Evolutionary conservation across 2,329 filamentous ascomycete genomes (phyloP), one percentile per base, ranked within the genome.

Genomic region (Pseudogymnoascus pannorum): DNA sequence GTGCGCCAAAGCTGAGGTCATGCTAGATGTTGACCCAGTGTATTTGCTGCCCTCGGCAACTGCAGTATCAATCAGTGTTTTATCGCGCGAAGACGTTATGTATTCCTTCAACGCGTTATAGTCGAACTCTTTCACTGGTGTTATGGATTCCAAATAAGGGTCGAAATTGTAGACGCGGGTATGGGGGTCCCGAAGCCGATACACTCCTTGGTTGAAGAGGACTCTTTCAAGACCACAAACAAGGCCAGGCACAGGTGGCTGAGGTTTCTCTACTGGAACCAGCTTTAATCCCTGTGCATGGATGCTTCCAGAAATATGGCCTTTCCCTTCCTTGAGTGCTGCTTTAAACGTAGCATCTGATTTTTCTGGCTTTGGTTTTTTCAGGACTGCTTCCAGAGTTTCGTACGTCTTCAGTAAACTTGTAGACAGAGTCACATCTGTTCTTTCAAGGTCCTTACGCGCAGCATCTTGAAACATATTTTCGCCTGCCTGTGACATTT

Each of bases 161-260:
- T 99, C 93, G 69, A 99, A 99, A 72, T 99, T 99, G 80, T 86
- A 99, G 5, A 97, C 91, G 16, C 86, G 83, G 38, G 93, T 92
- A 62, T 91, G 84, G 22, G 88, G 86, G 72, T 99, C 94, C 74
- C 96, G 92, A 59, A 99, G 82, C 58, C 91, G 87, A 72, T 97
- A 96, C 36, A 97, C 90, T 20, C 94, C 92, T 1, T 88, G 88
- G 69, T 97, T 99, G 81, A 99, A 99, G 2, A 99, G 77, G n/a
- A 95, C 93, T 40, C 72, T 67, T 60, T 73, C 72, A 29, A 73
- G 62, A 8, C 71, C 71, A 61, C 72, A 72, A 9, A 69, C 68
- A 24, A 73, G 60, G 12, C 60, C 62, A 51, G 72, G 71, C 8
- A 73, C 71, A 31, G 68, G 62, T 51, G 69, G 68, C 38, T 68